Evolutionary conservation across 2,329 filamentous ascomycete species (phyloP), one percentile per base, ranked within the genome.

Genomic region (Cercospora citrullina): DNA sequence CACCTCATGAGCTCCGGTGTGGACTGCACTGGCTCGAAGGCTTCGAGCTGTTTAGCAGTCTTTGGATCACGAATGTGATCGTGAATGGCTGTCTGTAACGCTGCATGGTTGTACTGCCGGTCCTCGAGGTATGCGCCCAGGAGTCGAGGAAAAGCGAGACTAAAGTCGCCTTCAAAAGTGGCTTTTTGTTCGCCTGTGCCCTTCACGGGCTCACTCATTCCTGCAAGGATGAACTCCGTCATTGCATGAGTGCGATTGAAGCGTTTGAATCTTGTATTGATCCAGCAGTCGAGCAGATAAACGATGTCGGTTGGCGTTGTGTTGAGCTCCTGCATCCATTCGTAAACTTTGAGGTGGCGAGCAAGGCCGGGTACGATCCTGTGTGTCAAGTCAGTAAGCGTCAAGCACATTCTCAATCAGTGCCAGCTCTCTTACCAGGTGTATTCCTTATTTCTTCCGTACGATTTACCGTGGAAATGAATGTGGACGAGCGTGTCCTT

Each of bases 211-310:
- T 53, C 36, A 6, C 10, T n/a, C 16, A 26, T 51, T 3, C 65
- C 65, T 1, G 65, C 65, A 2, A 16, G 39, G 10, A 67, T 63
- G 30, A 63, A 31, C 21, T 67, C 65, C 1, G 57, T 63, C 65
- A 67, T 67, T 16, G 28, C 36, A 5, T 60, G 33, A 0, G 10
- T 14, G 5, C 65, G 59, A 18, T 26, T 5, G 21, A 39, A 67
- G 31, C 39, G 26, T 5, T 30, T 33, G n/a, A 31, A 63, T 5
- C 65, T 51, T 18, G 65, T 67, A n/a, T 67, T 60, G 5, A 51
- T 57, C 65, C 65, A 67, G 53, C 51, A 60, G 21, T 67, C 65
- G 1, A 67, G 60, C 14, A 58, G 53, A 9, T 45, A 67, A 5
- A 51, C 36, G 7, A 67, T 63, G 60, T 67, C 65, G 14, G 60